Evolutionary conservation across 2,329 filamentous ascomycete genomes (phyloP).

Genomic region (Spiromastix sp.): DNA sequence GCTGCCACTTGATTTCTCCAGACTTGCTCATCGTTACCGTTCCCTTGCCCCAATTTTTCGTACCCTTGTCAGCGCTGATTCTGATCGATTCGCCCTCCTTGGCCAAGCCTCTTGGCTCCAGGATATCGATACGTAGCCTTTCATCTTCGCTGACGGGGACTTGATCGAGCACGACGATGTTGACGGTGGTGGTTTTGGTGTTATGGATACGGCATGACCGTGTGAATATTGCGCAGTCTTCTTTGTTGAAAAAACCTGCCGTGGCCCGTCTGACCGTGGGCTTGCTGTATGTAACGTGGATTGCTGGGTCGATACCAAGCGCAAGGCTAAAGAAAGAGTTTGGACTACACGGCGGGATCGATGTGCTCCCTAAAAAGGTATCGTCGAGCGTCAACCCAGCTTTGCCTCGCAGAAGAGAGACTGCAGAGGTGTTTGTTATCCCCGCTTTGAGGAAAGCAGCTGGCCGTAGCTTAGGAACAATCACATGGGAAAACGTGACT

Average conservation of each 20-base stretch:
- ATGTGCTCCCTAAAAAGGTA: constrained; percentile 20
- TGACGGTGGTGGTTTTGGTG: constrained; percentile 18
- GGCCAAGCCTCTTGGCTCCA: constrained; percentile 19
- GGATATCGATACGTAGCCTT: constrained; percentile 18
- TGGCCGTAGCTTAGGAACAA: constrained; percentile 29
- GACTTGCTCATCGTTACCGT: constrained; percentile 44
- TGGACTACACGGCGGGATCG: constrained; percentile 18
- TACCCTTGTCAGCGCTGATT: constrained; percentile 7
- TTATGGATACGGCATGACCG: constrained; percentile 23
- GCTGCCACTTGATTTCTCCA: constrained; percentile 50
- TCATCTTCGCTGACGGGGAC: constrained; percentile 24
- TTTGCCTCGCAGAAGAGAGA: constrained; percentile 20
- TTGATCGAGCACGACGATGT: constrained; percentile 22
- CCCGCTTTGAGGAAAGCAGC: constrained; percentile 32
- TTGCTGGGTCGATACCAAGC: constrained; percentile 22
- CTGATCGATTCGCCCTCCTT: constrained; percentile 16
- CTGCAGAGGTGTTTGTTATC: constrained; percentile 25
- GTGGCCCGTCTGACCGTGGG: constrained; percentile 18
- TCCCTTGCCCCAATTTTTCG: constrained; percentile 42
- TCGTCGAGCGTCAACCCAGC: constrained; percentile 20
- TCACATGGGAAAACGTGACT: constrained; percentile 26
- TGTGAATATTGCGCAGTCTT: constrained; percentile 21
- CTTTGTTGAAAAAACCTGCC: constrained; percentile 21
- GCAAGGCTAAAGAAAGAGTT: constrained; percentile 21
- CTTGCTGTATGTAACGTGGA: constrained; percentile 22